Evolutionary conservation across 1,284 basidiomycete species (phyloP).

Genomic region (Cutaneotrichosporon sp.): DNA sequence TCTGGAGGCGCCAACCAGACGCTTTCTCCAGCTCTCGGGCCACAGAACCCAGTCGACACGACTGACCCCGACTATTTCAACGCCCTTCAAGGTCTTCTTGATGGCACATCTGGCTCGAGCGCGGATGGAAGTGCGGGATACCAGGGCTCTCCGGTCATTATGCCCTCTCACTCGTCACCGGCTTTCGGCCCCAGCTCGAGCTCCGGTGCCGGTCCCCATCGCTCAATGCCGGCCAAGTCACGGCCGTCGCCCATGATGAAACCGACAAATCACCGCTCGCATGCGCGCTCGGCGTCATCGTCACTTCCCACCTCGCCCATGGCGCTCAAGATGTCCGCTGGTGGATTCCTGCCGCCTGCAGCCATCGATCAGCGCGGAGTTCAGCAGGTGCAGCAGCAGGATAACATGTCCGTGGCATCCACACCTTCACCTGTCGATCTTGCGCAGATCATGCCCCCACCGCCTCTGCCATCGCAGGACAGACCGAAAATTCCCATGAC

Average conservation of each 20-base stretch:
- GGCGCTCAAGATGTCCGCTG: conserved; percentile 20
- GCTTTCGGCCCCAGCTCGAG: conserved; percentile 3
- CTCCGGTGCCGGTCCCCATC: conserved; percentile 37
- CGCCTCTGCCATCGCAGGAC: conserved; percentile 43
- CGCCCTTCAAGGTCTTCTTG: conserved; percentile 35
- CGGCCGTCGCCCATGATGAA: conserved; percentile 49
- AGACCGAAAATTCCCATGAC: conserved; percentile 62
- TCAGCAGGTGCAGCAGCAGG: conserved; percentile 18
- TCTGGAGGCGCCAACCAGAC: conserved; percentile 45
- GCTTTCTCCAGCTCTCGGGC: conserved; percentile 40
- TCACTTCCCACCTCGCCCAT: conserved; percentile 30
- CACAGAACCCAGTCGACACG: conserved; percentile 33
- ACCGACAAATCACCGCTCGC: conserved; percentile 38
- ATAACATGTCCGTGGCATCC: conserved; percentile 57
- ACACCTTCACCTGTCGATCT: conserved; percentile 78
- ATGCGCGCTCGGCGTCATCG: conserved; percentile 14
- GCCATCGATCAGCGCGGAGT: conserved; percentile 36
- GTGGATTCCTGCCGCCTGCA: conserved; percentile 36
- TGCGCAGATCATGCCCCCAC: conserved; percentile 57
- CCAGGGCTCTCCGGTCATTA: conserved; percentile 14
- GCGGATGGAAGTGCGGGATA: conserved; percentile 1
- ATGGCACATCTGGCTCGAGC: conserved; percentile 8
- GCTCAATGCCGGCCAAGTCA: conserved; percentile 37
- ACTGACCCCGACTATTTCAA: conserved; percentile 40
- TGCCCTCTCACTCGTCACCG: conserved; percentile 2